Base-by-base conservation (phyloP, 345 rosid genomes). In the Pseudoturritis turrita region DNA sequence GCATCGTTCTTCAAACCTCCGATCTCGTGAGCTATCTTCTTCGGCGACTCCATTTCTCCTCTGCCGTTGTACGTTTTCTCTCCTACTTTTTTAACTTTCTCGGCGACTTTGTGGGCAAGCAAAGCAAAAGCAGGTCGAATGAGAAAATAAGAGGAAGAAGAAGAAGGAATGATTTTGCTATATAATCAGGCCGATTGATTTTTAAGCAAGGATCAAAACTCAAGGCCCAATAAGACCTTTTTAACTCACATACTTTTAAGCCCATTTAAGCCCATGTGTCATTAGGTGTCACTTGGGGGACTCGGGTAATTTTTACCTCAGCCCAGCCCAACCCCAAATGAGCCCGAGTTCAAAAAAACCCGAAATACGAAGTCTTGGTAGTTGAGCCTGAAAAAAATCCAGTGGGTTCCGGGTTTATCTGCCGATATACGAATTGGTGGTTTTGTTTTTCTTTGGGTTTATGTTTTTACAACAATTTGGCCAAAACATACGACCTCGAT, bases 1-100 rank as follows among this genome's bases (percentile, higher is more conserved):
- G 85, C 82, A 23, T 94, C 95, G 35, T 80, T 81, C 63, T 84
- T 84, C 35, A 84, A 37, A 0, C 86, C 92, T 17, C 95, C 96
- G 73, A 83, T 81, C 29, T 87, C 87, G 76, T 91, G 96, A 19
- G 83, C 80, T 25, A 94, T 84, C 41, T 78, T 70, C 81, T 84
- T 85, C 19, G 73, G 41, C 43, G 90, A 84, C 45, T 85, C 90
- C 96, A 91, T 89, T 46, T 0, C 54, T 23, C 49, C 22, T n/a
- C 36, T 39, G 35, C 3, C 70, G 28, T 28, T 25, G 4, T 37
- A 70, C 14, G 13, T 41, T 52, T 17, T 6, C n/a, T 25, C 44
- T 47, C 43, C 4, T 5, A 4, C 49, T 14, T 22, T 45, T 43
- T 41, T 12, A 63, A 39, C 49, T 73, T 73, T 44, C 71, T 61